phyloP scores from a whole-genome alignment of 805 yeast species.

The Cyberlindnera lachancei region DNA sequence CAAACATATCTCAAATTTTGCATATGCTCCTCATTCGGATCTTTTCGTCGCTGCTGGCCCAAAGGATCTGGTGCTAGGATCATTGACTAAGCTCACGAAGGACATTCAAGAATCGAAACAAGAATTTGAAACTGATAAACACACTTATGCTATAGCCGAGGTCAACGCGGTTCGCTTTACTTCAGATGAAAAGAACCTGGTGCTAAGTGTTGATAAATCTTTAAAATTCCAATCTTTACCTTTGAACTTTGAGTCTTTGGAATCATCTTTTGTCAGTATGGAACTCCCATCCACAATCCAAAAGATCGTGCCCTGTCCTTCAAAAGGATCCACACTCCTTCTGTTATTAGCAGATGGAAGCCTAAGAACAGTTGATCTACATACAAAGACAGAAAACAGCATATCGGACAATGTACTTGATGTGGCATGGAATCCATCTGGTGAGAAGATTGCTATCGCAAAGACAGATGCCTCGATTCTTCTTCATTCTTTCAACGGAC shows the following conservation, averaged over 20 bases:
- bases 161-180: conserved; percentile 27
- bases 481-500: conserved; percentile 9
- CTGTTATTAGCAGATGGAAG: conserved; percentile 11
- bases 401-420: conserved; percentile 15
- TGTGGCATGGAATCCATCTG: conserved; percentile 20
- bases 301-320: conserved; percentile 19
- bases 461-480: conserved; percentile 11
- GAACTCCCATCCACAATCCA: conserved; percentile 10
- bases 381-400: neutral
- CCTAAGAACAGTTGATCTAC: conserved; percentile 13
- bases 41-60: conserved; percentile 34
- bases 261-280: conserved; percentile 8
- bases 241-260: conserved; percentile 1
- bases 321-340: conserved; percentile 9
- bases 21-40: conserved; percentile 26
- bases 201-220: conserved; percentile 20
- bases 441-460: conserved; percentile 14
- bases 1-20: conserved; percentile 29
- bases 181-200: conserved; percentile 24
- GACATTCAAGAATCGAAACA: conserved; percentile 18
- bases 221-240: conserved; percentile 15
- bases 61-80: conserved; percentile 28
- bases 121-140: conserved; percentile 14
- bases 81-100: conserved; percentile 26
- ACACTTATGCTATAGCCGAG: conserved; percentile 14